A percentile compares a stretch with the other conserved stretches of the same genome.
Conservation (phyloP, 495 filamentous ascomycete genomes). For the Haplographium delicatum region DNA sequence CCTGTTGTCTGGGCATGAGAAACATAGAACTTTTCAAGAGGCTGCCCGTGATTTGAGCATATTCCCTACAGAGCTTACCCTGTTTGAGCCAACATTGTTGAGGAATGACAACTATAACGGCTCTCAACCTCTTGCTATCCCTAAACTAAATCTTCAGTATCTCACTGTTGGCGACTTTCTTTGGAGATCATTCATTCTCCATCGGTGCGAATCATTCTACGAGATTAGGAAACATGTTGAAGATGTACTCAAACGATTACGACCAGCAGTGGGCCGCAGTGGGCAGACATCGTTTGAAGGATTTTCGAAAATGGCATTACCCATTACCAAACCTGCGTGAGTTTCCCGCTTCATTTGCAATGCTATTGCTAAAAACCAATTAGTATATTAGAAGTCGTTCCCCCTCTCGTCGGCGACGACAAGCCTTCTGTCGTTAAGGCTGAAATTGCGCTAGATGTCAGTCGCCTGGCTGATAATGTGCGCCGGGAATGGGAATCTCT, state of each 20-base stretch:
- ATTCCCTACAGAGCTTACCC: constrained; percentile 73
- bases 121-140: constrained; percentile 81
- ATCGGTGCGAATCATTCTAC: constrained; percentile 90
- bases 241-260: constrained; percentile 69
- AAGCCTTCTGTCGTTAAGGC: constrained; percentile 81
- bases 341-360: constrained; percentile 14
- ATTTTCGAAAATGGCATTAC: constrained; percentile 86
- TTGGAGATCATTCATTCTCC: constrained; percentile 84
- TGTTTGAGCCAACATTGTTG: constrained; percentile 83
- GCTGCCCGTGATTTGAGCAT: constrained; percentile 61
- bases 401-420: constrained; percentile 76
- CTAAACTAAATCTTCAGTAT: constrained; percentile 94
- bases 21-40: constrained; percentile 80
- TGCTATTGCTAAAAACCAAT: constrained; percentile 21
- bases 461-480: constrained; percentile 64
- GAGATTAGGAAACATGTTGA: constrained; percentile 90
- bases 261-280: constrained; percentile 57
- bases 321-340: constrained; percentile 72
- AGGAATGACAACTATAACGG: constrained; percentile 88
- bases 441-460: constrained; percentile 85
- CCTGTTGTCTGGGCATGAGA: constrained; percentile 71
- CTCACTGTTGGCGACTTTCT: constrained; percentile 93
- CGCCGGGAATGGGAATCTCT: constrained; percentile 89
- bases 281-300: constrained; percentile 71
- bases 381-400: constrained; percentile 74